These are phyloP conservation scores for Trametes maxima DNA, from an alignment of 768 basidiomycete species.

Conservation along the genomic window DNA sequence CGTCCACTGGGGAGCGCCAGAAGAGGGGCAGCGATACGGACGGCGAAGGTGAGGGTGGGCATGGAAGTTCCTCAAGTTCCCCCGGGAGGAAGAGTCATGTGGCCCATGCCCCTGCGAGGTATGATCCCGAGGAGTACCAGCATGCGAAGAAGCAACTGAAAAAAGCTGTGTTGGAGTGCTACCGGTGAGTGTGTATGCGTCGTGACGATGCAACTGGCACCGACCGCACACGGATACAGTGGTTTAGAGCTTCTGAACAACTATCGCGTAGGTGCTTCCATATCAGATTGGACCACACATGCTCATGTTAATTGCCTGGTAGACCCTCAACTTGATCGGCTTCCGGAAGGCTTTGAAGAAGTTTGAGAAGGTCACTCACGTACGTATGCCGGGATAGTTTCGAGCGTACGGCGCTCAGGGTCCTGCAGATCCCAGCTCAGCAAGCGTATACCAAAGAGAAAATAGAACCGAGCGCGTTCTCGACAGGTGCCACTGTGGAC, in stretches of 20 bases:
- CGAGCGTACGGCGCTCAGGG: neutral
- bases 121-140: conserved; percentile 77
- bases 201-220: neutral
- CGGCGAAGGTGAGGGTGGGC: neutral
- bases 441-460: conserved; percentile 80
- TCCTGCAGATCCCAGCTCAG: conserved; percentile 63
- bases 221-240: conserved; percentile 37
- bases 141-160: conserved; percentile 85
- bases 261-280: conserved; percentile 64
- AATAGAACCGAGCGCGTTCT: conserved; percentile 71
- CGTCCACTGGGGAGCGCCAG: neutral
- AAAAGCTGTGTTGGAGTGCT: conserved; percentile 81
- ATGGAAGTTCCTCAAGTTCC: conserved; percentile 3
- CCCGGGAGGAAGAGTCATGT: neutral
- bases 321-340: conserved; percentile 68
- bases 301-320: neutral
- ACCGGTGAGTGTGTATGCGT: conserved; percentile 53
- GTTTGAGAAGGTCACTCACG: conserved; percentile 79
- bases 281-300: neutral
- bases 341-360: conserved; percentile 87
- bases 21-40: conserved; percentile 8
- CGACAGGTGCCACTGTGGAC: conserved; percentile 60
- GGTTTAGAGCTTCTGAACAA: conserved; percentile 85
- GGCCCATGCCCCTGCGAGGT: conserved; percentile 3
- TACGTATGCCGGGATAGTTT: conserved; percentile 30